These are phyloP conservation scores for Arachnopeziza araneosa DNA, from an alignment of 2,329 filamentous ascomycete genomes.

Conservation along the genomic window DNA sequence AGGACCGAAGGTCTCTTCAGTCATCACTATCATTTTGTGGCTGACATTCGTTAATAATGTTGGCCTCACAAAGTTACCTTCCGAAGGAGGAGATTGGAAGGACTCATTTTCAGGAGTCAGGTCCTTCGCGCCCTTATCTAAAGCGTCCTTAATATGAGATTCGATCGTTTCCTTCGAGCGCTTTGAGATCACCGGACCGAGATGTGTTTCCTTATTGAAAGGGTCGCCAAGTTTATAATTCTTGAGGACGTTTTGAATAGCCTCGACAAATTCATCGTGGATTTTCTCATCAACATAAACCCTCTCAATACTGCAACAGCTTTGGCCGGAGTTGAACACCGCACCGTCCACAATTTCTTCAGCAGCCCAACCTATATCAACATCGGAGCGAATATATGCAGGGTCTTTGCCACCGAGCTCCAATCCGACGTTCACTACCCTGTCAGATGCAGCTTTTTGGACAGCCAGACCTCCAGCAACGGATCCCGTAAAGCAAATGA, in stretches of 20 bases:
- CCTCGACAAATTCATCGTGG: slow-evolving; percentile 75
- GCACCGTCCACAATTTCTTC: slow-evolving; percentile 93
- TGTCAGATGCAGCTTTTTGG: slow-evolving; percentile 76
- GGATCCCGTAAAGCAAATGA: slow-evolving; percentile 91
- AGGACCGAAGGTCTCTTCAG: slow-evolving; percentile 90
- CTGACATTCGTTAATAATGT: slow-evolving; percentile 74
- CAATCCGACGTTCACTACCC: slow-evolving; percentile 79
- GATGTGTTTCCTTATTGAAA: slow-evolving; percentile 67
- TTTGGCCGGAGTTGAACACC: slow-evolving; percentile 98
- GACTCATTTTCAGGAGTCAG: slow-evolving; percentile 76
- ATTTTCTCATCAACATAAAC: slow-evolving; percentile 85
- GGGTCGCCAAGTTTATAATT: slow-evolving; percentile 88
- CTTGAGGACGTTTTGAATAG: slow-evolving; percentile 72
- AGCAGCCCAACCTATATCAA: slow-evolving; percentile 85
- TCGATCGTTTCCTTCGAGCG: slow-evolving; percentile 70
- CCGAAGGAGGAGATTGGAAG: slow-evolving; percentile 65
- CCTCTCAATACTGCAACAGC: slow-evolving; percentile 87
- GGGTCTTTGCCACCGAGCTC: slow-evolving; percentile 95
- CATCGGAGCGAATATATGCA: slow-evolving; percentile 80
- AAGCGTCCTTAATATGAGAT: slow-evolving; percentile 73
- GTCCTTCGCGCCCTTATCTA: slow-evolving; percentile 78
- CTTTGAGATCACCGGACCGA: slow-evolving; percentile 86
- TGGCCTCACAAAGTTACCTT: slow-evolving; percentile 84
- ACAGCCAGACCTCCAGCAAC: slow-evolving; percentile 82
- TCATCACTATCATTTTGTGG: slow-evolving; percentile 85